phyloP scores from a whole-genome alignment of 2,329 filamentous ascomycete species.

The Fusarium sp. region DNA sequence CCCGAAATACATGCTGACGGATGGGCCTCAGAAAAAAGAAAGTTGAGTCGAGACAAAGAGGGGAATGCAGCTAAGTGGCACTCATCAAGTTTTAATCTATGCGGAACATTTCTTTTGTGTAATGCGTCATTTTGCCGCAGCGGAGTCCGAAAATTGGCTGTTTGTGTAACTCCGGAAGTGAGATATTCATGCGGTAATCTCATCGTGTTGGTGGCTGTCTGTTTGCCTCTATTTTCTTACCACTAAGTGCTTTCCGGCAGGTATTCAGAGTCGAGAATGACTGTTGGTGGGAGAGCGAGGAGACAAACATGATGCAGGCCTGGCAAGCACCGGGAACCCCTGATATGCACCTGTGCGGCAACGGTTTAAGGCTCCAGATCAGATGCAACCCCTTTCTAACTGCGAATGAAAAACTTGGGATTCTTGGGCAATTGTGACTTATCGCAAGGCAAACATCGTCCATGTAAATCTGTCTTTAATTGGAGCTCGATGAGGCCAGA shows the following conservation, averaged over 20 bases:
- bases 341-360: neutral
- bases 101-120: neutral
- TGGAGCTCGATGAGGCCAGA: neutral
- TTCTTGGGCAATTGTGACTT: neutral
- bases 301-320: neutral
- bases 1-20: neutral
- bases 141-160: neutral
- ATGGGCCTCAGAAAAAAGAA: neutral
- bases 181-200: neutral
- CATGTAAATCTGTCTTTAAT: neutral
- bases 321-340: neutral
- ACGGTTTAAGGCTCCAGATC: neutral
- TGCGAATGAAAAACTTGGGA: neutral
- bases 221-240: neutral
- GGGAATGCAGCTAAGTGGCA: neutral
- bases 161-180: neutral
- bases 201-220: neutral
- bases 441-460: neutral
- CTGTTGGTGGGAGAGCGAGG: neutral
- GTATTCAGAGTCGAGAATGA: neutral
- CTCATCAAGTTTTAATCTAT: slow-evolving; percentile 9
- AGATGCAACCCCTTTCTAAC: neutral
- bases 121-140: neutral
- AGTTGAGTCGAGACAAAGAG: neutral
- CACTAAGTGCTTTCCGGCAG: neutral